Percentiles rank a stretch among this genome's conserved stretches.
Conservation (phyloP, 768 basidiomycete species). For the Clavulina sp. region DNA sequence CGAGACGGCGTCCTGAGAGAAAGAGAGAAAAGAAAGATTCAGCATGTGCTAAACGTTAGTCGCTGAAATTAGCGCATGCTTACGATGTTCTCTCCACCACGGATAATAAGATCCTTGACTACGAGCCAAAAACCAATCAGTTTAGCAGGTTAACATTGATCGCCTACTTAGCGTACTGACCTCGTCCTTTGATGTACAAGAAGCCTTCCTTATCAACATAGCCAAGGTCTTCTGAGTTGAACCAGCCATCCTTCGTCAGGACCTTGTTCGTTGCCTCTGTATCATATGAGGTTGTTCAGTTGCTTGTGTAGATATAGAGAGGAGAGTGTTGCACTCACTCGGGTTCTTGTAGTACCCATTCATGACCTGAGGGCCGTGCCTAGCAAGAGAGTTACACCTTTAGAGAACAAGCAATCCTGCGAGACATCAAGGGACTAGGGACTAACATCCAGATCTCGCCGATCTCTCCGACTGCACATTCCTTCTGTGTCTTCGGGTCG, state of each 20-base stretch:
- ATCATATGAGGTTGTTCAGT: neutral
- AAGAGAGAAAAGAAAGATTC: no score
- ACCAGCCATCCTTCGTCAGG: conserved; percentile 23
- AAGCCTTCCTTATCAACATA: conserved; percentile 23
- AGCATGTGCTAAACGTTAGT: no score
- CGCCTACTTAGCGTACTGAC: no score
- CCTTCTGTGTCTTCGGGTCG: conserved; percentile 5
- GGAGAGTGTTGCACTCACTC: neutral
- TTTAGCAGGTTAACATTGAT: no score
- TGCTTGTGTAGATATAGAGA: conserved; percentile 2
- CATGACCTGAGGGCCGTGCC: conserved; percentile 10
- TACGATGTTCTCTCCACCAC: conserved; percentile 46
- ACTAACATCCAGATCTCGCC: conserved; percentile 16
- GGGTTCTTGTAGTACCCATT: conserved; percentile 6
- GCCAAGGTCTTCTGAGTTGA: conserved; percentile 22
- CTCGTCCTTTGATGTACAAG: conserved; percentile 20
- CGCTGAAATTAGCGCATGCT: no score
- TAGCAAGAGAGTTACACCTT: no score
- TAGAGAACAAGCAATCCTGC: no score
- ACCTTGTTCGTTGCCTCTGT: conserved; percentile 14
- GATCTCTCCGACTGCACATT: conserved; percentile 2
- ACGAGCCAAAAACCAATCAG: no score
- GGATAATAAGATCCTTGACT: conserved; percentile 48
- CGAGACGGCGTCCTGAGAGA: conserved; percentile 42
- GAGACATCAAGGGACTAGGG: neutral